These are phyloP conservation scores for Fragaria ananassa DNA, from an alignment of 306 rosid genomes.

Conservation along the genomic window DNA sequence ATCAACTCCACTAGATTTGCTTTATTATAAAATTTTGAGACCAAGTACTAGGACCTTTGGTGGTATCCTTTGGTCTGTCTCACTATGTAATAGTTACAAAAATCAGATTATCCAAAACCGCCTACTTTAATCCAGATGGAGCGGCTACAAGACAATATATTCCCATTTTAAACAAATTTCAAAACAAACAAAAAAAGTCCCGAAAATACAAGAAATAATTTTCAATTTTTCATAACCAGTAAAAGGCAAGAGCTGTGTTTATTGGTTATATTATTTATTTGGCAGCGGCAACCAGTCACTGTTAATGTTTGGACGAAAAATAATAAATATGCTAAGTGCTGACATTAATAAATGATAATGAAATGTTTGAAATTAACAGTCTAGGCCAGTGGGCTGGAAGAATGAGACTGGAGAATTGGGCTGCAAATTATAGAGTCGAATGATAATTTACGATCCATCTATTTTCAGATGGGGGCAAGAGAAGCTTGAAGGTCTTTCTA, in stretches of 20 bases:
- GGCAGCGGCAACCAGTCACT: neutral
- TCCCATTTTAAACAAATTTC: neutral
- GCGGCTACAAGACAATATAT: neutral
- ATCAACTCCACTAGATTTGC: too few relatives aligned
- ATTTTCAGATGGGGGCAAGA: neutral
- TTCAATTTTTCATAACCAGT: neutral
- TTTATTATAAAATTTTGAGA: neutral
- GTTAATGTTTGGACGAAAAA: neutral
- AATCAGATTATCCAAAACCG: neutral
- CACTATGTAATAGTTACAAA: neutral
- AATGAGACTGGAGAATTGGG: neutral
- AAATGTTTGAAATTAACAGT: neutral
- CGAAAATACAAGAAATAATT: neutral
- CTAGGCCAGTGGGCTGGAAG: neutral
- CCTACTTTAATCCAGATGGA: constrained; percentile 7
- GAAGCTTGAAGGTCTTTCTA: neutral
- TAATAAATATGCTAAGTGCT: neutral
- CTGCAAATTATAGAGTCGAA: neutral
- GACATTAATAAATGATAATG: neutral
- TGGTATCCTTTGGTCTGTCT: neutral
- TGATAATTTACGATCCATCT: neutral
- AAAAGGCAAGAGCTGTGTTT: neutral
- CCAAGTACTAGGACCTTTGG: neutral
- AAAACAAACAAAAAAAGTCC: neutral
- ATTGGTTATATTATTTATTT: neutral